Conservation (phyloP, 1,284 basidiomycete species). For the Boletellus deceptivus region DNA sequence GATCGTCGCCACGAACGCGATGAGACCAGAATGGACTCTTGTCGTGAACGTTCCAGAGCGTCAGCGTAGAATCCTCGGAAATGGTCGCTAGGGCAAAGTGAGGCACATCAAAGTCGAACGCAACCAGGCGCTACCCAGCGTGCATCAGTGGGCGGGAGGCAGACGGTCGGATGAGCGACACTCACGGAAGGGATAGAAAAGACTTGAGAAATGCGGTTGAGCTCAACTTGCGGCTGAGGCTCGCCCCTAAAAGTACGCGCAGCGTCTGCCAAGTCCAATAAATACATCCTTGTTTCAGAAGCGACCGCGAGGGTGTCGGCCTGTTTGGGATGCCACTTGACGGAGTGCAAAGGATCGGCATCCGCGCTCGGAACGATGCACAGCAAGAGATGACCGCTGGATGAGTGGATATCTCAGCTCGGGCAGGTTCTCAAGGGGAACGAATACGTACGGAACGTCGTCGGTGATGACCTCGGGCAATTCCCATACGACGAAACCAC, state of each 20-base stretch:
- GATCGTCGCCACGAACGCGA: conserved; percentile 71
- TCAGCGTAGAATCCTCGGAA: conserved; percentile 74
- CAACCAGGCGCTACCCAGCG: conserved; percentile 60
- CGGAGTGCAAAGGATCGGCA: conserved; percentile 64
- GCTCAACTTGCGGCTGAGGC: conserved; percentile 60
- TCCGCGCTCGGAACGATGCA: conserved; percentile 63
- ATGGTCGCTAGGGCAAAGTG: conserved; percentile 74
- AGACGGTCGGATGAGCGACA: not conserved
- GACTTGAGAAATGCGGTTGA: conserved; percentile 62
- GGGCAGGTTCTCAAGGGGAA: conserved; percentile 2
- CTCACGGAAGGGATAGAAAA: conserved; percentile 69
- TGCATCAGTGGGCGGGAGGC: conserved; percentile 4
- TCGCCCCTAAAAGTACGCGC: conserved; percentile 56
- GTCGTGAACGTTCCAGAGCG: conserved; percentile 75
- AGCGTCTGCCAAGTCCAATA: conserved; percentile 67
- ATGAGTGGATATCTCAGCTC: conserved; percentile 11
- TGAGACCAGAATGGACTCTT: conserved; percentile 69
- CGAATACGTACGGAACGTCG: conserved; percentile 70
- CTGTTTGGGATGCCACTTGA: conserved; percentile 81
- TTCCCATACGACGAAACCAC: conserved; percentile 84
- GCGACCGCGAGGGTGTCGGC: conserved; percentile 75
- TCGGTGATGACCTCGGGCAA: conserved; percentile 76
- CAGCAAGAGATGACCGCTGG: conserved; percentile 64
- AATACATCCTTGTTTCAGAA: conserved; percentile 67
- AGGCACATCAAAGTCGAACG: conserved; percentile 76